These are phyloP conservation scores for Sarocladium brachiariae DNA, from an alignment of 2,329 filamentous ascomycete species.

Conservation along the genomic window DNA sequence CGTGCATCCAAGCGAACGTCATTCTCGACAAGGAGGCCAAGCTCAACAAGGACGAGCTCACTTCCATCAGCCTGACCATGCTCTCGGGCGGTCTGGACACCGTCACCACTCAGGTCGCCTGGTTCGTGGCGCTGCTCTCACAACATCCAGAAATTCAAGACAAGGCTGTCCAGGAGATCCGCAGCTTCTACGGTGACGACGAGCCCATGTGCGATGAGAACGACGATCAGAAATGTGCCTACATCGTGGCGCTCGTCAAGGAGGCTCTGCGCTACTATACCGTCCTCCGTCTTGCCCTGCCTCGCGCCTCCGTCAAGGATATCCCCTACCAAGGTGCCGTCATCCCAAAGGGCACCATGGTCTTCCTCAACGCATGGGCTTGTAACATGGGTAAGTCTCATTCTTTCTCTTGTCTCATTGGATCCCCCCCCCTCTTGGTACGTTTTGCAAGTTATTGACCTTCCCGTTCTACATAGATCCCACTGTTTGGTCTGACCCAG, in stretches of 20 bases:
- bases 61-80: constrained; percentile 62
- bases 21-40: constrained; percentile 57
- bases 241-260: constrained; percentile 55
- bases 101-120: constrained; percentile 57
- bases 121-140: constrained; percentile 55
- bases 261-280: constrained; percentile 58
- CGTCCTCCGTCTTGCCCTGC: constrained; percentile 55
- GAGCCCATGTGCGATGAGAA: constrained; percentile 51
- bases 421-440: not conserved
- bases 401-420: not conserved
- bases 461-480: no score
- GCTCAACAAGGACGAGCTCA: constrained; percentile 55
- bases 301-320: constrained; percentile 54
- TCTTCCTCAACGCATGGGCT: constrained; percentile 62
- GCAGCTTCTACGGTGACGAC: constrained; percentile 41
- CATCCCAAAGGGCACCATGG: constrained; percentile 56
- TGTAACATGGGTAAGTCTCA: constrained; percentile 55
- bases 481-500: constrained; percentile 50
- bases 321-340: constrained; percentile 48
- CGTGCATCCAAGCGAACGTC: constrained; percentile 62
- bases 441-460: not conserved
- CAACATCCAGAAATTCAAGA: constrained; percentile 55
- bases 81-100: constrained; percentile 61
- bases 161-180: constrained; percentile 50
- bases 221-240: constrained; percentile 58